Conservation (phyloP, 2,329 filamentous ascomycete genomes). For the Westerdykella sp. region DNA sequence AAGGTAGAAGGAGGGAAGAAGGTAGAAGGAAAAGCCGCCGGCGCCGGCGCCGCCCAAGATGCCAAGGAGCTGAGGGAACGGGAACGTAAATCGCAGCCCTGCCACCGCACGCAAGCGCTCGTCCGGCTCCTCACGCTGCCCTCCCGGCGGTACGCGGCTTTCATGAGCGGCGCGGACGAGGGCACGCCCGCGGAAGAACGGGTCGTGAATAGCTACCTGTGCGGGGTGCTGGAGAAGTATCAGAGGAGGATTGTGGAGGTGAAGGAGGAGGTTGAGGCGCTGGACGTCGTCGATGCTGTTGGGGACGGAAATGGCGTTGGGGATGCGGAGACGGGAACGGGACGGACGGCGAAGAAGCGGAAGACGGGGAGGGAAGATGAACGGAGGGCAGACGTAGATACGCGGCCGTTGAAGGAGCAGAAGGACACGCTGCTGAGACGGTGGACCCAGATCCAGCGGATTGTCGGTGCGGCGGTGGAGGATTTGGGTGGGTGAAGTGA, state of each 20-base stretch:
- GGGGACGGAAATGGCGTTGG: conserved; percentile 14
- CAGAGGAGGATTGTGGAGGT: conserved; percentile 23
- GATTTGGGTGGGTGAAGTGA: not conserved
- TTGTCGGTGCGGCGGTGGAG: conserved; percentile 10
- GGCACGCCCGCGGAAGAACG: conserved; percentile 26
- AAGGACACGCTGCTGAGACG: conserved; percentile 19
- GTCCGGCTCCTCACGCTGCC: conserved; percentile 33
- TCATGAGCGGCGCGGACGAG: conserved; percentile 29
- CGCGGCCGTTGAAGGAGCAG: conserved; percentile 11
- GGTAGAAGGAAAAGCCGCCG: too few relatives aligned
- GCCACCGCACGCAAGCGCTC: conserved; percentile 43
- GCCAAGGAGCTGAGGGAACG: not conserved
- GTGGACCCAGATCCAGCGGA: conserved; percentile 37
- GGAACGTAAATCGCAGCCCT: conserved; percentile 32
- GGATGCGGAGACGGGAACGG: conserved; percentile 16
- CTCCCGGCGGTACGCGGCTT: conserved; percentile 23
- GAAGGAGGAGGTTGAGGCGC: conserved; percentile 20
- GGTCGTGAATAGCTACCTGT: conserved; percentile 35
- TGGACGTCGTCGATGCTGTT: conserved; percentile 8
- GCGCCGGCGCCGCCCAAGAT: not conserved
- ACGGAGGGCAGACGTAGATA: conserved; percentile 1
- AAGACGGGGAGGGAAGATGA: not conserved
- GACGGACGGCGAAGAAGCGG: conserved; percentile 5
- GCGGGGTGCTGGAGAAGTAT: conserved; percentile 24
- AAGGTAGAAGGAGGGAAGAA: too few relatives aligned